Evolutionary conservation across 768 basidiomycete genomes (phyloP).

Genomic region (Mycena albidolilacea): DNA sequence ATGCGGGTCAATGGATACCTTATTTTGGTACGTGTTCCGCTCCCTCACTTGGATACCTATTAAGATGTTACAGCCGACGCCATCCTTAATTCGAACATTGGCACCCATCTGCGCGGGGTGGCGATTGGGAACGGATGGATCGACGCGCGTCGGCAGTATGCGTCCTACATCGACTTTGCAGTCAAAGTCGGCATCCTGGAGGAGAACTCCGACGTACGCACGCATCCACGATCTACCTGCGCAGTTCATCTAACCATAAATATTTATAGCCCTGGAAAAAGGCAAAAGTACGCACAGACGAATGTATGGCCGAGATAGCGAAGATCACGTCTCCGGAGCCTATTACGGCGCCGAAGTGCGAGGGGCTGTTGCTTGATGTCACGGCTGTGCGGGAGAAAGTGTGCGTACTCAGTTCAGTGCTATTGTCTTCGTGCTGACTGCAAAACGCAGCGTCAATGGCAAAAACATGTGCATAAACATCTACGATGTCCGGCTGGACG

Average conservation of each 20-base stretch:
- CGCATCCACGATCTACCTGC: constrained; percentile 4
- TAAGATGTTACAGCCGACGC: constrained; percentile 74
- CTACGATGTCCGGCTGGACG: constrained; percentile 94
- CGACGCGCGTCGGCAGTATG: constrained; percentile 90
- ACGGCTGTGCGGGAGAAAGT: constrained; percentile 57
- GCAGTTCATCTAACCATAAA: constrained; percentile 11
- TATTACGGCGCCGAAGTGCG: constrained; percentile 71
- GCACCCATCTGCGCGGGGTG: constrained; percentile 78
- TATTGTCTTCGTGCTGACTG: not conserved
- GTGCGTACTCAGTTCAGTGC: constrained; percentile 45
- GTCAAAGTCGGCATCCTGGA: constrained; percentile 85
- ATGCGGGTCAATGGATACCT: constrained; percentile 97
- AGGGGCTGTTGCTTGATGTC: constrained; percentile 65
- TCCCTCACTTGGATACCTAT: constrained; percentile 8
- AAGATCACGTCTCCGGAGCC: constrained; percentile 66
- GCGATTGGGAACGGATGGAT: constrained; percentile 99
- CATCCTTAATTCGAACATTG: constrained; percentile 73
- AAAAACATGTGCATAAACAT: constrained; percentile 89
- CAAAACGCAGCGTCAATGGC: constrained; percentile 72
- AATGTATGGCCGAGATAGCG: constrained; percentile 67
- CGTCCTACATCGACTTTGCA: constrained; percentile 89
- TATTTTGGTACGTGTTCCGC: constrained; percentile 78
- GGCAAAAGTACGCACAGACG: constrained; percentile 69
- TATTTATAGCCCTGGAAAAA: constrained; percentile 69
- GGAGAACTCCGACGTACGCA: constrained; percentile 72